phyloP scores from a whole-genome alignment of 352 stramenopile species.

The Phytophthora citricola region DNA sequence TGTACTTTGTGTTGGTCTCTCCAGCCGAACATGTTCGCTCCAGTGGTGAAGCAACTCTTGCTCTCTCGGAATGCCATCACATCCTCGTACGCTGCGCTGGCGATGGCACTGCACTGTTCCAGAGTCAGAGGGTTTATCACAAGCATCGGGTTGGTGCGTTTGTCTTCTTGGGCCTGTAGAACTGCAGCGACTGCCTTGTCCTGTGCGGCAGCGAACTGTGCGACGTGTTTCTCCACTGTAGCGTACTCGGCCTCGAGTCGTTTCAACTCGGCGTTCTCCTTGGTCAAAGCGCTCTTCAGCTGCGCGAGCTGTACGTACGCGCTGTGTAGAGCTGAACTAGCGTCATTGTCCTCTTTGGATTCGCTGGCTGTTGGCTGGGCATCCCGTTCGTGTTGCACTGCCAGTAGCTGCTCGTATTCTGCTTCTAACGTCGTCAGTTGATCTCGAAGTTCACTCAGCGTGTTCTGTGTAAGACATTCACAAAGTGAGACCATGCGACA shows the following conservation, averaged over 20 bases:
- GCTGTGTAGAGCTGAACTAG: slow-evolving; percentile 20
- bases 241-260: slow-evolving; percentile 48
- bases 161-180: slow-evolving; percentile 40
- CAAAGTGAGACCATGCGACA: slow-evolving; percentile 1
- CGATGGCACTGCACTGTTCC: slow-evolving; percentile 47
- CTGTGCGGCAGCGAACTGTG: slow-evolving; percentile 42
- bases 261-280: slow-evolving; percentile 58
- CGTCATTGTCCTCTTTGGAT: background rate
- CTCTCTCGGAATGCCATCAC: slow-evolving; percentile 53
- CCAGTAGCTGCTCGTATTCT: slow-evolving; percentile 51
- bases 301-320: slow-evolving; percentile 58
- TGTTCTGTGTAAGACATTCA: slow-evolving; percentile 42
- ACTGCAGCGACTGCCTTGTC: slow-evolving; percentile 38
- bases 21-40: slow-evolving; percentile 64
- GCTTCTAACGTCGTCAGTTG: slow-evolving; percentile 49
- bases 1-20: slow-evolving; percentile 50
- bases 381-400: slow-evolving; percentile 32
- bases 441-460: slow-evolving; percentile 53
- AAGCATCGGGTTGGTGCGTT: slow-evolving; percentile 40
- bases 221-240: slow-evolving; percentile 56
- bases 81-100: slow-evolving; percentile 39
- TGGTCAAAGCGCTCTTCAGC: slow-evolving; percentile 47
- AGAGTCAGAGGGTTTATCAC: slow-evolving; percentile 41
- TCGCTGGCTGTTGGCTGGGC: slow-evolving; percentile 28
- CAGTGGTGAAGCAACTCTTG: slow-evolving; percentile 47